Evolutionary conservation across 495 filamentous ascomycete genomes (phyloP), one percentile per base, ranked within the genome.

Genomic region (Xeromyces bisporus): DNA sequence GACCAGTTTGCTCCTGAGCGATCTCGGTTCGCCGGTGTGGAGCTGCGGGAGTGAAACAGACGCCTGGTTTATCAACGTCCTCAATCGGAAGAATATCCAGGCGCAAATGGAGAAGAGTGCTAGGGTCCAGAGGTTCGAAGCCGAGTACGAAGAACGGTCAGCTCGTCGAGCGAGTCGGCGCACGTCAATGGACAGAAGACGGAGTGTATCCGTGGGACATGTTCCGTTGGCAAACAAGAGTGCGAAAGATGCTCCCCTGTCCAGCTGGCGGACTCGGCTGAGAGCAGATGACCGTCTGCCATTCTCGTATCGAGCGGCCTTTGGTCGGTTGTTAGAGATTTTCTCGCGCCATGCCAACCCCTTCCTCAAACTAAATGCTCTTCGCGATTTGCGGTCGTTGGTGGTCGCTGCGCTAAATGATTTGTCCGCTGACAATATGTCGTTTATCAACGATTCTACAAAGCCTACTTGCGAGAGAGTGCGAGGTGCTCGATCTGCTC

Each of bases 281-380:
- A 34, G 39, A 3, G 23, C 23, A 9, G 42, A 50, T 15, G 41
- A 34, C 6, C 27, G 41, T 12, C 33, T 39, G 0, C 37, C 66
- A 12, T 87, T 87, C 44, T 73, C 77, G 1, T 86, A 84, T 37
- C 58, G 61, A 24, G 64, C 70, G 27, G 77, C 83, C 3, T 94
- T 87, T 53, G 71, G 73, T 41, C 75, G 73, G 15, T 67, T 94
- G 0, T 59, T 93, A 13, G 71, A 75, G 31, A 84, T 81, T 46
- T 93, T 94, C 42, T 89, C 84, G 11, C 80, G 82, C 3, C 83
- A 89, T 45, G 80, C 81, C 2, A 92, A 91, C 42, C 86, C 86
- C 0, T 81, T 75, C 41, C 67, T 73, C 29, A 94, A 94, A 47
- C 69, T 94, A 11, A 76, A 78, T 41, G 79, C 80, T 0, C 64